A percentile compares a stretch with the other conserved stretches of the same genome.
Conservation (phyloP, 2,329 filamentous ascomycete genomes). For the Tricladium varicosporioides region DNA sequence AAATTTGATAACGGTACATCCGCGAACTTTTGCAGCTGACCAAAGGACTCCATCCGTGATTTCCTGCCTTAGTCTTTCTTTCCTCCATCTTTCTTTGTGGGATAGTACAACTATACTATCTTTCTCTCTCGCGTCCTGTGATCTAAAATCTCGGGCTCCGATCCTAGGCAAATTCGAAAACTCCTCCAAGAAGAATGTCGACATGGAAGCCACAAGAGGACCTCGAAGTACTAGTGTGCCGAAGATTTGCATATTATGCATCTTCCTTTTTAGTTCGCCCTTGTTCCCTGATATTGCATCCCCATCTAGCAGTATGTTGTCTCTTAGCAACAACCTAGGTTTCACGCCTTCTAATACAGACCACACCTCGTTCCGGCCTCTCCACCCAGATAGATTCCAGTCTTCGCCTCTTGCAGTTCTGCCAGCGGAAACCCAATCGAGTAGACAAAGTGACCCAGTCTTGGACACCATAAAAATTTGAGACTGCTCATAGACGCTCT, state of each 20-base stretch:
- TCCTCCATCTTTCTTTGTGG: slow-evolving; percentile 52
- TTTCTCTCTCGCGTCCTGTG: slow-evolving; percentile 47
- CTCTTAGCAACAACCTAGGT: slow-evolving; percentile 72
- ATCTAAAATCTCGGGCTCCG: slow-evolving; percentile 75
- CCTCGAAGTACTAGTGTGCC: slow-evolving; percentile 85
- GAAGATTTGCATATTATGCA: slow-evolving; percentile 74
- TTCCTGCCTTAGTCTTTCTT: slow-evolving; percentile 56
- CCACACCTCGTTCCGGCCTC: slow-evolving; percentile 88
- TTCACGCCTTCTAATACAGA: slow-evolving; percentile 40
- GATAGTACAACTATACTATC: slow-evolving; percentile 39
- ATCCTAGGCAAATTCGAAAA: slow-evolving; percentile 78
- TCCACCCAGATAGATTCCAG: slow-evolving; percentile 81
- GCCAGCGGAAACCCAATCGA: slow-evolving; percentile 95
- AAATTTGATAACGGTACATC: slow-evolving; percentile 90
- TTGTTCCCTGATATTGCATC: slow-evolving; percentile 42
- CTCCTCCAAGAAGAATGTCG: slow-evolving; percentile 73
- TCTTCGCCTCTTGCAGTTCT: slow-evolving; percentile 81
- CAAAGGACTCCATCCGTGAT: slow-evolving; percentile 64
- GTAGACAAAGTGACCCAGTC: slow-evolving; percentile 67
- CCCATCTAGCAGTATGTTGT: slow-evolving; percentile 74
- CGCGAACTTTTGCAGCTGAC: slow-evolving; percentile 77
- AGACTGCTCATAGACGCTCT: slow-evolving; percentile 78
- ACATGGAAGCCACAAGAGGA: slow-evolving; percentile 61
- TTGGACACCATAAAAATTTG: slow-evolving; percentile 70
- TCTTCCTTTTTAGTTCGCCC: slow-evolving; percentile 52